These are phyloP conservation scores for Rubia balearica DNA, from an alignment of 305 asterid genomes.

Conservation along the genomic window DNA sequence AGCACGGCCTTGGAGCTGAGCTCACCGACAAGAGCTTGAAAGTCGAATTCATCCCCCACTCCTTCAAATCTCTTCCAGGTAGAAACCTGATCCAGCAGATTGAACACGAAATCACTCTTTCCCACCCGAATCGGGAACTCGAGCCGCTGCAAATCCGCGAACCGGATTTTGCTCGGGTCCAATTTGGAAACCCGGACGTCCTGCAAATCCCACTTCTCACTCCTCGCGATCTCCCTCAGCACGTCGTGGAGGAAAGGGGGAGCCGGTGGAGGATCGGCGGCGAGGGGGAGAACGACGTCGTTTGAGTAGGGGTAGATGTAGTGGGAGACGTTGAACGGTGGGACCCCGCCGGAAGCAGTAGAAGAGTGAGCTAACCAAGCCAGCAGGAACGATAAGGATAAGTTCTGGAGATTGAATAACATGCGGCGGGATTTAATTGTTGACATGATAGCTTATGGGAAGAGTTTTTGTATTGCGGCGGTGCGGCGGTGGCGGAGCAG, in stretches of 20 bases:
- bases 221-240: slow-evolving; percentile 44
- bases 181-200: slow-evolving; percentile 50
- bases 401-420: not conserved
- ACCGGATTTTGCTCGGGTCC: slow-evolving; percentile 45
- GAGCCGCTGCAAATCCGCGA: slow-evolving; percentile 34
- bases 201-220: slow-evolving; percentile 58
- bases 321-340: slow-evolving; percentile 9
- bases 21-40: slow-evolving; percentile 44
- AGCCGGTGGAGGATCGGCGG: not conserved
- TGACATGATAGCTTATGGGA: not conserved
- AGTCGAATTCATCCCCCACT: slow-evolving; percentile 20
- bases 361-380: not conserved
- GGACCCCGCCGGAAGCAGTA: not conserved
- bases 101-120: slow-evolving; percentile 41
- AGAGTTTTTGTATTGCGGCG: not conserved
- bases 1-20: slow-evolving; percentile 39
- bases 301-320: slow-evolving; percentile 4
- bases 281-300: not conserved
- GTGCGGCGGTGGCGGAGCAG: not conserved
- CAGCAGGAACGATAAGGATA: not conserved
- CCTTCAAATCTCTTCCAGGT: slow-evolving; percentile 49
- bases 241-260: slow-evolving; percentile 35
- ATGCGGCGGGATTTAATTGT: not conserved
- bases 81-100: slow-evolving; percentile 50
- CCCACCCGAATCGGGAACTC: slow-evolving; percentile 49